Base-by-base conservation (phyloP, 2,329 filamentous ascomycete species). In the Nemania bipapillata region DNA sequence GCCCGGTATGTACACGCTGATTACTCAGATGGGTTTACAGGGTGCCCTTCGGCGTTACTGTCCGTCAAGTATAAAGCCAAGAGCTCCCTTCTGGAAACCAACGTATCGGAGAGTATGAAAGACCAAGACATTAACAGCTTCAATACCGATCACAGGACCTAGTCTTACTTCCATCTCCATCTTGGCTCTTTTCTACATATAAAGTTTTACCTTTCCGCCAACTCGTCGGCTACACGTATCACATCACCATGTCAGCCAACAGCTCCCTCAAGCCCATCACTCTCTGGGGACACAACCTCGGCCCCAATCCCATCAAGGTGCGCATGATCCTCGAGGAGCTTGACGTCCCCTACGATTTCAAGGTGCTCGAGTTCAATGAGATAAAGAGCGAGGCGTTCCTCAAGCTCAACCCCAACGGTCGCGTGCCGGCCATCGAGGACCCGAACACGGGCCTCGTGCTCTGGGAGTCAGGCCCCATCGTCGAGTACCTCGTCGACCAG, bases 231-330 rank as follows among this genome's bases (percentile, higher is more conserved):
- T 49, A 26, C 24, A 54, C 6, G n/a, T 42, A 68, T n/a, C 6
- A n/a, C n/a, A n/a, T n/a, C 42, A 66, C 9, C 35, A 68, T 66
- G 65, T 60, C 66, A 9, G 49, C 68, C 24, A 65, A 65, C 58
- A 35, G 62, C 9, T 63, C 65, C 9, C 58, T 79, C 60, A 77
- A 80, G 72, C 77, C 77, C 45, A 78, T 79, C 72, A 74, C 55
- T 11, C 28, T 78, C 60, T 77, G 73, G 60, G 77, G 77, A 2
- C 62, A 63, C 35, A 64, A 57, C 4, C 32, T 42, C n/a, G 76
- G 76, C 12, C 73, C 77, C 40, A 79, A 80, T 69, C 76, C 77
- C 1, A 66, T 70, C 66, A 80, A 80, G 64, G 73, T 79, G 3
- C 50, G 56, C 35, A 77, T 79, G 26, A 37, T 78, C 3, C 71